Evolutionary conservation across 257 asterid species (phyloP), one percentile per base, ranked within the genome.

Genomic region (Ajuga chamaepitys): DNA sequence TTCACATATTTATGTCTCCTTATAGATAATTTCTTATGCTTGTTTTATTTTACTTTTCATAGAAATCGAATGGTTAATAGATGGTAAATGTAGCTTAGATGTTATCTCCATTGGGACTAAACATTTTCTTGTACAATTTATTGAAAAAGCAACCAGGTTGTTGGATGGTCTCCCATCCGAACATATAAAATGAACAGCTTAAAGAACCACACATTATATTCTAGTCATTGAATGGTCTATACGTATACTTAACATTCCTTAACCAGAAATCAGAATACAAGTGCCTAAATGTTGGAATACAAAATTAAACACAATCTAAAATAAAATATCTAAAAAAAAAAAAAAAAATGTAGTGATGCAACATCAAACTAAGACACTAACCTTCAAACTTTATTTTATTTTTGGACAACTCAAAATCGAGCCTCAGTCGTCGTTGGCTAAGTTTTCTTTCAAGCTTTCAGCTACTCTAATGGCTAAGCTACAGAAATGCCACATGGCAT

Each of bases 391-490:
- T 17, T 9, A 13, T 28, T 9, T 9, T 2, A 21, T 6, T 16
- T 24, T 55, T 28, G 16, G 37, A 24, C 3, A 35, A 44, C n/a
- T 5, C 84, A 91, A 96, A 72, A 91, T 62, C 79, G 84, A 82
- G 71, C 72, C 85, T 2, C 90, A 74, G 0, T 64, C 95, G 14
- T 59, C 88, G 12, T 71, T 88, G 30, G 67, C 86, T 0, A 81
- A 77, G 74, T n/a, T 67, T 80, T n/a, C 87, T 91, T 18, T 88
- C 98, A 0, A n/a, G n/a, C n/a, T n/a, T n/a, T n/a, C n/a, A n/a
- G 81, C 94, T 1, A 83, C 83, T 0, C 70, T 91, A 10, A 86
- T 85, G 71, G 95, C 98, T 1, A 91, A 91, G 81, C 83, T 91
- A 14, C 91, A 88, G 70, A 91, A 81, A 57, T 90, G 98, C 55